These are phyloP conservation scores for Metschnikowia hibisci DNA, from an alignment of 805 yeast genomes.

Conservation along the genomic window DNA sequence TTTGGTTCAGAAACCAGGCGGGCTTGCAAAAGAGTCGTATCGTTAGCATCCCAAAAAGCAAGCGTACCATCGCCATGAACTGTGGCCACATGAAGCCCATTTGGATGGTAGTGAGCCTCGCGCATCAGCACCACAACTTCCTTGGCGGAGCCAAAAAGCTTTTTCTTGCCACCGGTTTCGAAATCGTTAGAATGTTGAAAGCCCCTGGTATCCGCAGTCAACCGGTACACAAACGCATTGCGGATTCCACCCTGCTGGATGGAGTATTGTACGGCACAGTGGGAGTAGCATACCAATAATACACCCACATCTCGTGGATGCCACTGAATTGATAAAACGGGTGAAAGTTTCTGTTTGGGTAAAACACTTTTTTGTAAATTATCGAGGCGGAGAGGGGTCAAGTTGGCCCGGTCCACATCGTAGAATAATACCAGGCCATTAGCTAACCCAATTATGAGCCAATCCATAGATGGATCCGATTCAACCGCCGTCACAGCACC, in stretches of 20 bases:
- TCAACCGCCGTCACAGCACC: conserved; percentile 66
- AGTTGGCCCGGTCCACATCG: conserved; percentile 74
- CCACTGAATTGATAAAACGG: conserved; percentile 65
- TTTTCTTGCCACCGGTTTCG: conserved; percentile 39
- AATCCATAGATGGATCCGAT: conserved; percentile 84
- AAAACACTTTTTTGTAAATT: conserved; percentile 63
- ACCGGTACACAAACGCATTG: conserved; percentile 53
- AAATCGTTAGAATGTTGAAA: conserved; percentile 28
- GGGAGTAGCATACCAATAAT: conserved; percentile 67
- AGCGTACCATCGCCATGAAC: conserved; percentile 78
- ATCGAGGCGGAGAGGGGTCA: conserved; percentile 63
- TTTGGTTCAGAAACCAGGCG: conserved; percentile 64
- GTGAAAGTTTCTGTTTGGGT: conserved; percentile 55
- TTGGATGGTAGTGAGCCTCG: conserved; percentile 84
- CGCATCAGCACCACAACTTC: conserved; percentile 29
- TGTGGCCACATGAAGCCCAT: conserved; percentile 79
- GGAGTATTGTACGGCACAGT: conserved; percentile 66
- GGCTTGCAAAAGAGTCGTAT: conserved; percentile 71
- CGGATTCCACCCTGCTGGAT: conserved; percentile 57
- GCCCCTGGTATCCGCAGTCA: conserved; percentile 70
- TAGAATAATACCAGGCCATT: conserved; percentile 70
- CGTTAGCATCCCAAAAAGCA: conserved; percentile 89
- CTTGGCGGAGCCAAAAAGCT: conserved; percentile 35
- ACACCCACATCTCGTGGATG: conserved; percentile 89
- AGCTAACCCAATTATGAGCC: conserved; percentile 74